Conservation (phyloP, 2,329 filamentous ascomycete species). For the Ophiobolus disseminans region DNA sequence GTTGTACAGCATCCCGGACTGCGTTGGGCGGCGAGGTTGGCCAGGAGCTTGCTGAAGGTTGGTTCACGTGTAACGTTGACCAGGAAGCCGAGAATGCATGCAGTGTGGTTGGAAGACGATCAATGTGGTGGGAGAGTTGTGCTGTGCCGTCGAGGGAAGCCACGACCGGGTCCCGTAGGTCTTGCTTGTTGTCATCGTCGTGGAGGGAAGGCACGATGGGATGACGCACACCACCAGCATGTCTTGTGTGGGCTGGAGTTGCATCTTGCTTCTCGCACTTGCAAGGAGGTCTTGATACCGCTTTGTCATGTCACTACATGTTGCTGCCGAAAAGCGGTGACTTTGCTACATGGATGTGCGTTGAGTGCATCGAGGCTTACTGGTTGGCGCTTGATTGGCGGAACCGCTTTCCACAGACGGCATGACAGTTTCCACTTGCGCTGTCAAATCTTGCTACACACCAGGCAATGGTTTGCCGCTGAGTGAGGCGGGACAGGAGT, state of each 20-base stretch:
- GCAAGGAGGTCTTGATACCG: too few species aligned
- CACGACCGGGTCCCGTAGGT: not conserved
- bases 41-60: conserved; percentile 18
- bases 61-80: conserved; percentile 33
- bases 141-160: not conserved
- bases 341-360: conserved; percentile 7
- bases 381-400: conserved; percentile 22
- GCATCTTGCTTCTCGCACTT: too few species aligned
- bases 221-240: not conserved
- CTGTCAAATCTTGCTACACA: not conserved
- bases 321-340: conserved; percentile 8
- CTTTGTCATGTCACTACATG: not conserved
- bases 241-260: too few species aligned
- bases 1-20: conserved; percentile 38
- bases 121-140: not conserved
- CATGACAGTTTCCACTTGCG: conserved; percentile 4
- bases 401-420: conserved; percentile 1
- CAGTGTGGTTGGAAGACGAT: not conserved
- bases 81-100: conserved; percentile 1
- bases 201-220: conserved; percentile 10
- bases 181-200: not conserved
- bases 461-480: not conserved
- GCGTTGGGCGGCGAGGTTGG: conserved; percentile 22
- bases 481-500: too few species aligned
- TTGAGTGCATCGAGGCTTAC: conserved; percentile 25